These are phyloP conservation scores for Xanthoconium purpureum DNA, from an alignment of 768 basidiomycete genomes.

Conservation along the genomic window DNA sequence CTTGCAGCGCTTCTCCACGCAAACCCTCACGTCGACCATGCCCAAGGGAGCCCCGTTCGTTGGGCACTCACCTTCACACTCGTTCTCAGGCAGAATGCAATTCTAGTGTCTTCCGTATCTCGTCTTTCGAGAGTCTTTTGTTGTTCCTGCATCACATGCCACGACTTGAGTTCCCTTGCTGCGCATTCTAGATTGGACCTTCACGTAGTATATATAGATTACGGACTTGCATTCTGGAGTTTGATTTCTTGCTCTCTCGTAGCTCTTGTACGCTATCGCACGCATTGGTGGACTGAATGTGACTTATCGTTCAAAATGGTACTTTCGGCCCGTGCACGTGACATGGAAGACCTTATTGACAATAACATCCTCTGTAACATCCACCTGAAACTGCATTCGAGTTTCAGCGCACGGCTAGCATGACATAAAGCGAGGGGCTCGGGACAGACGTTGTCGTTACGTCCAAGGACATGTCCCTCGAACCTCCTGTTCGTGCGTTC, in stretches of 20 bases:
- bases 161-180: constrained; percentile 11
- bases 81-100: constrained; percentile 28
- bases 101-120: constrained; percentile 3
- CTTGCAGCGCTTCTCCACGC: constrained; percentile 52
- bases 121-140: neutral
- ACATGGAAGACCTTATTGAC: neutral
- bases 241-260: constrained; percentile 10
- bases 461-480: neutral
- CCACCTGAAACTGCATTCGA: neutral
- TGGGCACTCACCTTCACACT: constrained; percentile 15
- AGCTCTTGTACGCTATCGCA: constrained; percentile 24
- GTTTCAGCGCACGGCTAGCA: neutral
- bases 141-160: constrained; percentile 2
- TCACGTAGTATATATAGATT: constrained; percentile 26
- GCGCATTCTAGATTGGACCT: constrained; percentile 22
- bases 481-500: neutral
- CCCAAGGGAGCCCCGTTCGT: constrained; percentile 15
- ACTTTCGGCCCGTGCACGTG: constrained; percentile 7
- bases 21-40: constrained; percentile 18
- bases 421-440: neutral
- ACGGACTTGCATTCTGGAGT: constrained; percentile 28
- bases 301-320: constrained; percentile 7
- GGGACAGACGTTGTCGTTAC: neutral
- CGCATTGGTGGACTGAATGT: constrained; percentile 14
- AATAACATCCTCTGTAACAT: neutral